Conservation (phyloP, 805 yeast species). For the Candida cerambycidarum region DNA sequence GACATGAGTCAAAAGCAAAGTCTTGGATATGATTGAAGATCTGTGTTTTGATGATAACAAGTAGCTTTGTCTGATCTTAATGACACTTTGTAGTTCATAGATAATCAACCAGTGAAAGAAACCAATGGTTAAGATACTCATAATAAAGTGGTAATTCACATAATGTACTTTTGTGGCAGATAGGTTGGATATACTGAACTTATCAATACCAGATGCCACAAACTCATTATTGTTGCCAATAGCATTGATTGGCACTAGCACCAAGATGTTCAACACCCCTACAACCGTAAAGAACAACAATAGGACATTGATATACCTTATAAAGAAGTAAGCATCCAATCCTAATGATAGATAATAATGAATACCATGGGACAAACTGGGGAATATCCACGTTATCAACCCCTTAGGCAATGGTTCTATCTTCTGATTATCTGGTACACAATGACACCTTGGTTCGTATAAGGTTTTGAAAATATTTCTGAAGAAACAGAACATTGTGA, state of each 20-base stretch:
- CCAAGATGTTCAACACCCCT: conserved; percentile 54
- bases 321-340: conserved; percentile 71
- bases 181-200: conserved; percentile 69
- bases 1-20: conserved; percentile 46
- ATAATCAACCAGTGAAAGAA: conserved; percentile 57
- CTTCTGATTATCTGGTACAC: conserved; percentile 40
- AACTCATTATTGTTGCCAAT: conserved; percentile 33
- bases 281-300: conserved; percentile 51
- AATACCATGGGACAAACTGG: conserved; percentile 40
- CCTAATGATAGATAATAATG: conserved; percentile 54
- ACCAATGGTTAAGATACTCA: conserved; percentile 53
- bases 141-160: conserved; percentile 61
- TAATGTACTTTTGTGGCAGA: conserved; percentile 49
- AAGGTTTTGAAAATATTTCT: conserved; percentile 34
- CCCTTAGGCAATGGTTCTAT: conserved; percentile 41
- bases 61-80: conserved; percentile 47
- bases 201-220: conserved; percentile 56
- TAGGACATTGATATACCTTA: conserved; percentile 58
- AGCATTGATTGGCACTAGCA: conserved; percentile 64
- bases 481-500: conserved; percentile 39
- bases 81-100: conserved; percentile 54
- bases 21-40: conserved; percentile 25
- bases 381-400: conserved; percentile 56
- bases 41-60: conserved; percentile 29
- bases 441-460: conserved; percentile 56